These are phyloP conservation scores for Calonectria henricotiae DNA, from an alignment of 2,329 filamentous ascomycete genomes.

Conservation along the genomic window DNA sequence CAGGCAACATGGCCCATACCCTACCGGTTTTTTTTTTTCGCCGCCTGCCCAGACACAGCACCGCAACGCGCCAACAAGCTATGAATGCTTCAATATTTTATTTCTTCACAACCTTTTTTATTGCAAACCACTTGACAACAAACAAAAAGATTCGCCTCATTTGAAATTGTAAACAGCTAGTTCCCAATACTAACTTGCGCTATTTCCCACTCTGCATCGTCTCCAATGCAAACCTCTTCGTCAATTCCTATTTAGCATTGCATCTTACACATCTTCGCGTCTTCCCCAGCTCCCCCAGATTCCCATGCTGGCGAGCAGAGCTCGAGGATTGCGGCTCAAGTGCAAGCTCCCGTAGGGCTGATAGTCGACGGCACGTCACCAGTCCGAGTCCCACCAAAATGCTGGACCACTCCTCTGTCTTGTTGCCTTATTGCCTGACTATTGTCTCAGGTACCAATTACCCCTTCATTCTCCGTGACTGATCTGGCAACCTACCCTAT, in stretches of 20 bases:
- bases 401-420: slow-evolving; percentile 20
- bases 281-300: slow-evolving; percentile 47
- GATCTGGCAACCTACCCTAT: slow-evolving; percentile 18
- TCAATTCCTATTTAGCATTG: slow-evolving; percentile 44
- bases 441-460: slow-evolving; percentile 30
- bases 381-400: slow-evolving; percentile 41
- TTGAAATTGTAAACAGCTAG: slow-evolving; percentile 7
- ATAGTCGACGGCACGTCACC: slow-evolving; percentile 42
- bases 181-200: not conserved
- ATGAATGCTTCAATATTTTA: slow-evolving; percentile 39
- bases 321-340: slow-evolving; percentile 52
- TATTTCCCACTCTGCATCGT: slow-evolving; percentile 17
- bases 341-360: slow-evolving; percentile 54
- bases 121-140: slow-evolving; percentile 17
- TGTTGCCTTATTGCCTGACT: slow-evolving; percentile 34
- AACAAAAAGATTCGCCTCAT: slow-evolving; percentile 30
- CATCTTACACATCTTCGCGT: slow-evolving; percentile 33
- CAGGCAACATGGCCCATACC: slow-evolving; percentile 46
- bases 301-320: slow-evolving; percentile 49
- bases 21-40: slow-evolving; percentile 36
- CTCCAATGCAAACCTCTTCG: slow-evolving; percentile 16
- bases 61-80: slow-evolving; percentile 40
- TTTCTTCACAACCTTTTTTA: slow-evolving; percentile 30
- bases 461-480: not conserved
- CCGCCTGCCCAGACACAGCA: slow-evolving; percentile 28